Evolutionary conservation across 1,284 basidiomycete genomes (phyloP), one percentile per base, ranked within the genome.

Genomic region (Ganoderma leucocontextum): DNA sequence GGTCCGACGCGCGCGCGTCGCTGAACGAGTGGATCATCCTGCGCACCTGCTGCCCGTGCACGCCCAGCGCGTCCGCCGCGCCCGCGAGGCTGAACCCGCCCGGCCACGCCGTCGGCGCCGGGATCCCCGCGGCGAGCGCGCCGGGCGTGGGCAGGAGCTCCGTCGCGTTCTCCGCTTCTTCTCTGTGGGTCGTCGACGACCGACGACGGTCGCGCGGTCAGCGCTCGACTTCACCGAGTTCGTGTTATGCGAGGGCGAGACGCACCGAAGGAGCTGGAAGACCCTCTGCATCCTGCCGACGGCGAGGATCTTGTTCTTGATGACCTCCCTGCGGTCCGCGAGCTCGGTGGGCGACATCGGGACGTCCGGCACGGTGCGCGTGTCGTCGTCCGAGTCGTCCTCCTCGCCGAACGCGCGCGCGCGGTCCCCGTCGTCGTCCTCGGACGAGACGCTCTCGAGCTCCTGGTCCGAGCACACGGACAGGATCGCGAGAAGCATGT

Each of bases 401-500:
- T 67, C 70, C 47, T 69, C 72, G 4, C 65, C 69, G 39, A 73
- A 64, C 35, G 62, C 71, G 29, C 72, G 74, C 17, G 62, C 60
- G 17, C 71, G 74, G 61, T 73, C 70, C 25, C 70, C 70, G 55
- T 79, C 82, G 61, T 82, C 80, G 25, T 87, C 86, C 8, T 83
- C 79, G 41, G 84, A 85, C 25, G 81, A 80, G 2, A 77, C 75
- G 19, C 69, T 85, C 78, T 95, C 95, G 39, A 99, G 87, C 80
- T 99, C 98, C 79, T 99, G 96, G 76, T 95, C 92, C 72, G 93
- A 95, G 82, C 97, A 99, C 70, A 96, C 93, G 77, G 94, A 93
- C 59, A 99, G 86, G 73, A 99, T 95, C 13, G 96, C 95, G 63
- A 99, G 91, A 42, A 99, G 85, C 97, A 99, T 99, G 78, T 99